Conservation (phyloP, 352 stramenopile genomes). For the Globisporangium iwayamae region DNA sequence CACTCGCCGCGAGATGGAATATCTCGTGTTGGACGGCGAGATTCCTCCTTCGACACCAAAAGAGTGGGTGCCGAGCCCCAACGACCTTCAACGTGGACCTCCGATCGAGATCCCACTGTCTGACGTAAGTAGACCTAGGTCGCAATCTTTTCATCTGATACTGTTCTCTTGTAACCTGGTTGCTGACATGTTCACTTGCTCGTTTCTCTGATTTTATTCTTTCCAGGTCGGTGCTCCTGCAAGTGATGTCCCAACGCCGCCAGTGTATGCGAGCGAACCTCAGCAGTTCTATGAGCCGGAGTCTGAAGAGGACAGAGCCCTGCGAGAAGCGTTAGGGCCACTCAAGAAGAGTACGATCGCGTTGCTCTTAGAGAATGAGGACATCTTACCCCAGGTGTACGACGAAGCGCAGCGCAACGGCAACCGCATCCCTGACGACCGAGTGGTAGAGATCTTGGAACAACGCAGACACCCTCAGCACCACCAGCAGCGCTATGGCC, state of each 20-base stretch:
- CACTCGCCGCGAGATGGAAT: constrained; percentile 80
- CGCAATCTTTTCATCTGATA: neutral
- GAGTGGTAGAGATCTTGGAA: constrained; percentile 78
- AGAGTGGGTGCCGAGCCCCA: constrained; percentile 63
- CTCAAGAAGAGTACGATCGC: constrained; percentile 72
- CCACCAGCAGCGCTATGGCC: constrained; percentile 24
- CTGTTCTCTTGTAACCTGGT: neutral
- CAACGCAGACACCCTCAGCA: constrained; percentile 43
- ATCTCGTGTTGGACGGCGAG: constrained; percentile 76
- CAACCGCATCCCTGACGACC: constrained; percentile 69
- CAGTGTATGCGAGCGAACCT: constrained; percentile 3
- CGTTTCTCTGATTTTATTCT: neutral
- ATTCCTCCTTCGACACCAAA: constrained; percentile 72
- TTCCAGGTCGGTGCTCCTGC: constrained; percentile 11
- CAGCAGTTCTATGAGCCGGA: constrained; percentile 25
- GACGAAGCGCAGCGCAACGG: constrained; percentile 78
- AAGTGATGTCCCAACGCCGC: neutral
- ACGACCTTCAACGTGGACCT: constrained; percentile 53
- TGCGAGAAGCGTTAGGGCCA: constrained; percentile 63
- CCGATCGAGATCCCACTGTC: constrained; percentile 63
- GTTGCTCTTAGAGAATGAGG: constrained; percentile 67
- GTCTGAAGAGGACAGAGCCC: constrained; percentile 51
- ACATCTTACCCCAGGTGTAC: constrained; percentile 72
- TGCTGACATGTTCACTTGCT: neutral
- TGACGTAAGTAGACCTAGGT: constrained; percentile 36